Evolutionary conservation across 1,284 basidiomycete genomes (phyloP).

Genomic region (Leucoagaricus sp.): DNA sequence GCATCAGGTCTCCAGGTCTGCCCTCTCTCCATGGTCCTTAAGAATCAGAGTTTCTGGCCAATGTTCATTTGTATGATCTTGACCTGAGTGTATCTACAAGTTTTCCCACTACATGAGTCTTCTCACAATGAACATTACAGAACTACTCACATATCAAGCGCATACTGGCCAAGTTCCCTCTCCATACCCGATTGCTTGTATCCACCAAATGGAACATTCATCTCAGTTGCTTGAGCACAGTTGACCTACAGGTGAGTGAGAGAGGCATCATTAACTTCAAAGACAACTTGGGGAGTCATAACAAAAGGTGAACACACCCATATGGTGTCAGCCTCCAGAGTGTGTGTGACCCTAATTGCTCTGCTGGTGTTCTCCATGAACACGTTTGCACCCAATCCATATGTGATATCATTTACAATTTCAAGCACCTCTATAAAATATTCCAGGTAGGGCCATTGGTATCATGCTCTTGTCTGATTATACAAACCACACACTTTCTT

Average conservation of each 20-base stretch:
- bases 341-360: slow-evolving; percentile 75
- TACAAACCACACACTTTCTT: slow-evolving; percentile 38
- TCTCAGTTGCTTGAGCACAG: slow-evolving; percentile 70
- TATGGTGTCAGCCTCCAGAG: slow-evolving; percentile 81
- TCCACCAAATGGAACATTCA: slow-evolving; percentile 82
- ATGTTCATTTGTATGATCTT: slow-evolving; percentile 15
- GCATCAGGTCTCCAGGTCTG: too few relatives aligned
- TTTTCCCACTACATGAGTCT: background rate
- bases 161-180: slow-evolving; percentile 85
- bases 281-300: too few relatives aligned
- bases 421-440: slow-evolving; percentile 58
- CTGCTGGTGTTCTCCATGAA: slow-evolving; percentile 72
- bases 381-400: slow-evolving; percentile 52
- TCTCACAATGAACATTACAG: too few relatives aligned
- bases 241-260: slow-evolving; percentile 54
- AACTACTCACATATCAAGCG: slow-evolving; percentile 65
- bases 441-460: background rate
- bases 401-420: slow-evolving; percentile 83
- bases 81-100: slow-evolving; percentile 12
- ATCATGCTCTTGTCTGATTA: background rate
- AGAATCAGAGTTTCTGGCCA: slow-evolving; percentile 10
- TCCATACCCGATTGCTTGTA: slow-evolving; percentile 88
- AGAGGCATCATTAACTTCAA: background rate
- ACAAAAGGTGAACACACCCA: too few relatives aligned
- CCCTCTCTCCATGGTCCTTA: too few relatives aligned